Conservation (phyloP, 2,329 filamentous ascomycete species). For the Tolypocladium endophyticum region DNA sequence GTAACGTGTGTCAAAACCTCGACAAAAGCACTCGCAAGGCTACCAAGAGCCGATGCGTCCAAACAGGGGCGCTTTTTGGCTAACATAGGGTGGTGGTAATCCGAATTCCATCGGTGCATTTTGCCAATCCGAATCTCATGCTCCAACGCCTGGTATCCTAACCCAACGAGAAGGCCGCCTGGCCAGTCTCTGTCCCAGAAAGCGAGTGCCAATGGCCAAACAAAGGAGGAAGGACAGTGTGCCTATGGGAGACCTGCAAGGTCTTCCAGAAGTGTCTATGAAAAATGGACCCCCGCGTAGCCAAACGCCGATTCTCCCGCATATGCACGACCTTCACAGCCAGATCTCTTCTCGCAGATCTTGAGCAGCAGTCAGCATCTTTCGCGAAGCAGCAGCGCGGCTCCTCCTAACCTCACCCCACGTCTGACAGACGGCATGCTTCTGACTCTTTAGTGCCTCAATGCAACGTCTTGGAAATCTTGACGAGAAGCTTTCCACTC, state of each 20-base stretch:
- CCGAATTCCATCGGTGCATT: background rate
- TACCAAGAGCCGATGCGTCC: background rate
- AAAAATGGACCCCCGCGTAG: background rate
- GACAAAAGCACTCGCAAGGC: background rate
- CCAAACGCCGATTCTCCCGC: background rate
- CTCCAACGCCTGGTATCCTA: background rate
- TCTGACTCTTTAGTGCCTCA: conserved; percentile 5
- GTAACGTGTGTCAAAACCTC: background rate
- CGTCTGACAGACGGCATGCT: background rate
- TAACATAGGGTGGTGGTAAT: background rate
- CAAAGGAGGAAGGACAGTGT: background rate
- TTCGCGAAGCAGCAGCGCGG: background rate
- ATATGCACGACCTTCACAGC: background rate
- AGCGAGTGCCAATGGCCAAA: too few relatives aligned
- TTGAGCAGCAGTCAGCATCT: background rate
- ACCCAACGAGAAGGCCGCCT: background rate
- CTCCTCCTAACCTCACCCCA: background rate
- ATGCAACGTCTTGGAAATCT: conserved; percentile 35
- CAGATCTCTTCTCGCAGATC: background rate
- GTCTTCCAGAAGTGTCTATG: background rate
- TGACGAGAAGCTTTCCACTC: conserved; percentile 40
- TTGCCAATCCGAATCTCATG: background rate
- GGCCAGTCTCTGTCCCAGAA: background rate
- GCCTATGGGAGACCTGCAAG: background rate
- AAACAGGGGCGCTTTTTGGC: background rate